phyloP scores from a whole-genome alignment of 1,284 basidiomycete species.

The Apiotrichum gracile region DNA sequence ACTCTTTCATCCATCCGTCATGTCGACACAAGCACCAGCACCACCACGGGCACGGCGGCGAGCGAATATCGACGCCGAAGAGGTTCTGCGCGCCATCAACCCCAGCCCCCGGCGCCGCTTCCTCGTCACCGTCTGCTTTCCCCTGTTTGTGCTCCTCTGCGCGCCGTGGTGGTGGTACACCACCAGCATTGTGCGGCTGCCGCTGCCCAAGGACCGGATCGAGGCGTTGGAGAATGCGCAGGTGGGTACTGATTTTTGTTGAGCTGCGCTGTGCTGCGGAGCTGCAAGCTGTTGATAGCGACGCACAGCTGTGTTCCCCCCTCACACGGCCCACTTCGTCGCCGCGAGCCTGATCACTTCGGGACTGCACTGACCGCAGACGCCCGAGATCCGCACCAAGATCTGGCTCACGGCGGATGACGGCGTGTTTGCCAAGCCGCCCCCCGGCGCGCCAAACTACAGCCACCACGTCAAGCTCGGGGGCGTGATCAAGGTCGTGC shows the following conservation, averaged over 20 bases:
- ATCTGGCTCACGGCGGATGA: constrained; percentile 34
- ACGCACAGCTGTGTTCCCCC: background rate
- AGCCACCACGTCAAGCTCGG: constrained; percentile 18
- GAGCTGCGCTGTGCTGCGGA: no score
- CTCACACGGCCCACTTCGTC: background rate
- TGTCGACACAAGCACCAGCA: background rate
- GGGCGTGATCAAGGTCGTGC: constrained; percentile 21
- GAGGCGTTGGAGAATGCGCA: constrained; percentile 32
- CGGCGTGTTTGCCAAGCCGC: constrained; percentile 26
- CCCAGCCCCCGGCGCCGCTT: constrained; percentile 22
- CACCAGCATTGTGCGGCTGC: constrained; percentile 73
- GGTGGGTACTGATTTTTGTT: constrained; percentile 11
- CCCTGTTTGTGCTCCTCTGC: constrained; percentile 63
- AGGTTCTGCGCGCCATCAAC: constrained; percentile 16
- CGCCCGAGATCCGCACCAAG: constrained; percentile 16
- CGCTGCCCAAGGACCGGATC: constrained; percentile 63
- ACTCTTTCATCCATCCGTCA: background rate
- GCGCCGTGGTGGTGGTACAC: constrained; percentile 83
- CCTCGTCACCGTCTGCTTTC: constrained; percentile 59
- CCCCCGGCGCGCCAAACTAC: constrained; percentile 21
- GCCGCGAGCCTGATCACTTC: background rate
- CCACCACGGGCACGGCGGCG: background rate
- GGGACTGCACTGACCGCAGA: constrained; percentile 13
- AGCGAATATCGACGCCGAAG: background rate
- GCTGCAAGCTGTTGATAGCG: background rate